Base-by-base conservation (phyloP, 129 eudicot species). In the Daucus carota region DNA sequence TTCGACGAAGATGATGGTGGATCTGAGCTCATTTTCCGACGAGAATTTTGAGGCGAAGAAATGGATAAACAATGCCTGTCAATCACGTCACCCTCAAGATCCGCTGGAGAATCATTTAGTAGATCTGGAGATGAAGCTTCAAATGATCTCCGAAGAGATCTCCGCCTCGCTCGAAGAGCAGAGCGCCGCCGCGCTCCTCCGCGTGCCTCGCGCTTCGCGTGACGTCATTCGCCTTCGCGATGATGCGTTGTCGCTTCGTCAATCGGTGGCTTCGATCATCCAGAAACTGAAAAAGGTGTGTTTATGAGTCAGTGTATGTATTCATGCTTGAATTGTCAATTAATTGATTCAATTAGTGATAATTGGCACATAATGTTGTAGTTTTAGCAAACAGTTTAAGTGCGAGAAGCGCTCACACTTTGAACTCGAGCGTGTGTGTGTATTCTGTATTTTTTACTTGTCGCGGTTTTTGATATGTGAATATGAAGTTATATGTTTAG, bases 61-160 rank as follows among this genome's bases (percentile, higher is more conserved):
- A 91, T 95, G 99, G 99, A 95, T 95, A 76, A 95, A 95, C 90
- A 80, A 70, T 10, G 86, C 92, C 9, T 86, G 88, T 50, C 89
- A 89, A 78, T 81, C 92, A 43, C 92, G 97, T 22, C 97, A 95
- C 79, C 92, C 97, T 20, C 89, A 95, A 80, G 99, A 89, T 34
- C 91, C 94, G 2, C 38, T 95, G 24, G 99, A 95, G 81, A 91
- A 91, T 65, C 96, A 89, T 73, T 78, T 95, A 10, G 90, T 95
- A 68, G 99, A 95, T 86, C 93, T 95, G 74, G 97, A 95, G 76
- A 94, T 91, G 97, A 94, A 91, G 90, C 90, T 94, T 16, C 99
- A 95, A 82, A 85, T 91, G 89, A 80, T 85, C 71, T 87, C 93
- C 46, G 99, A 95, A 79, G 96, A 95, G 97, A 95, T 95, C 90